Conservation (phyloP, 768 basidiomycete genomes). For the Phanerochaete sordida region DNA sequence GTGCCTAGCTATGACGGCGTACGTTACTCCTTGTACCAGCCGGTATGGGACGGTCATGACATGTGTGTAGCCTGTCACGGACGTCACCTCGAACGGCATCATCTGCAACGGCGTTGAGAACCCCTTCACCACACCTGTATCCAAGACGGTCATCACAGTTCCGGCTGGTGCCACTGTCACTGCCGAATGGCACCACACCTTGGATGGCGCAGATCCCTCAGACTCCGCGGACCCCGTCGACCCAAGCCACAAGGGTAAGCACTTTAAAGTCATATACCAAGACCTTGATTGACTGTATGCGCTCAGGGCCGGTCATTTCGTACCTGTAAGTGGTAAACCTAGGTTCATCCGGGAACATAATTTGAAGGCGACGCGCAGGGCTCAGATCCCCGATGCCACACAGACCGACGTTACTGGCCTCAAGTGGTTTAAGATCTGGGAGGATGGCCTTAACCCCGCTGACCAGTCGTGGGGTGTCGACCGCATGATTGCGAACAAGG, state of each 20-base stretch:
- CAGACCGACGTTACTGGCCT: conserved; percentile 44
- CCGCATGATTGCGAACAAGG: conserved; percentile 43
- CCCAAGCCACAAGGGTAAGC: conserved; percentile 42
- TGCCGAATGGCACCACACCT: conserved; percentile 31
- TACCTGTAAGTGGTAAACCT: conserved; percentile 56
- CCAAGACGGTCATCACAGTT: conserved; percentile 23
- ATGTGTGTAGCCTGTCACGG: conserved; percentile 45
- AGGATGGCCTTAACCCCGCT: conserved; percentile 35
- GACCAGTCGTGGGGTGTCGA: conserved; percentile 44
- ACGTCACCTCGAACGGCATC: conserved; percentile 50
- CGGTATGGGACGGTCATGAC: conserved; percentile 17
- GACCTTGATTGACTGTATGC: conserved; percentile 3
- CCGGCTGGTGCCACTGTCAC: conserved; percentile 51
- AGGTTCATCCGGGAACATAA: no score
- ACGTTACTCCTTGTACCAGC: conserved; percentile 19
- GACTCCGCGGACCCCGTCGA: conserved; percentile 51
- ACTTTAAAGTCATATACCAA: no score
- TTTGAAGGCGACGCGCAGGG: no score
- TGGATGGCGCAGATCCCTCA: conserved; percentile 16
- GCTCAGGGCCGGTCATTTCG: conserved; percentile 40
- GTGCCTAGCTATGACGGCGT: conserved; percentile 48
- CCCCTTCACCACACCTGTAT: conserved; percentile 13
- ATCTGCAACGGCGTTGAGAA: conserved; percentile 51
- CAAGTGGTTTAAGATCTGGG: conserved; percentile 51
- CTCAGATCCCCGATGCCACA: conserved; percentile 41